These are phyloP conservation scores for Yamadazyma dushanensis DNA, from an alignment of 1,139 yeast genomes.

Conservation along the genomic window DNA sequence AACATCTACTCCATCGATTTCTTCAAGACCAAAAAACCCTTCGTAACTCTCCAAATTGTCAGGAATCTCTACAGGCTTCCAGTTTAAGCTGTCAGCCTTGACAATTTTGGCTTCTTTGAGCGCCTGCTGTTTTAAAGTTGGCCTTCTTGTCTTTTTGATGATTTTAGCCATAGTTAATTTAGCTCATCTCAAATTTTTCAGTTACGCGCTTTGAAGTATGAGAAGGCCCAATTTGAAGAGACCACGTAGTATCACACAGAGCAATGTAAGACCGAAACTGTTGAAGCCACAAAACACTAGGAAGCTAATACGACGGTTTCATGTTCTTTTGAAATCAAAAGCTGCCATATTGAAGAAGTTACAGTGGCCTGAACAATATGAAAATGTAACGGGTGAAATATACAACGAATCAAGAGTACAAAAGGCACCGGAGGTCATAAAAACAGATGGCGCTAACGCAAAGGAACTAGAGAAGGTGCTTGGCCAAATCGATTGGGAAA, in stretches of 20 bases:
- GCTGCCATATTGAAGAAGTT: conserved; percentile 34
- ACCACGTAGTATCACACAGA: conserved; percentile 20
- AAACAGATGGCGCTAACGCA: conserved; percentile 18
- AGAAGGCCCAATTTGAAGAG: background rate
- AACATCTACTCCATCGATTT: conserved; percentile 89
- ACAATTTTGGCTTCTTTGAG: conserved; percentile 42
- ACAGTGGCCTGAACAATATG: conserved; percentile 14
- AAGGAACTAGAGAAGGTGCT: conserved; percentile 27
- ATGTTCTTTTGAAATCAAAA: conserved; percentile 56
- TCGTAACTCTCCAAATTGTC: conserved; percentile 84
- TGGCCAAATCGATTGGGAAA: conserved; percentile 61
- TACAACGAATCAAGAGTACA: too few relatives aligned
- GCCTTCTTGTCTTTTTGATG: conserved; percentile 3
- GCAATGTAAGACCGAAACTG: conserved; percentile 23
- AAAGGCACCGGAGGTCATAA: conserved; percentile 15
- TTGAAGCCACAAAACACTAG: conserved; percentile 70
- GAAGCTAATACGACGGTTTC: conserved; percentile 66
- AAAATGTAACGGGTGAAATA: too few relatives aligned
- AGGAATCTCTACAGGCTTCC: conserved; percentile 85
- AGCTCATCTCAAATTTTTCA: conserved; percentile 1
- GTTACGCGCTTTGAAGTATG: background rate
- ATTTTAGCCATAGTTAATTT: background rate
- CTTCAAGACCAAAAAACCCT: conserved; percentile 91
- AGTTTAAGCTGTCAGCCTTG: conserved; percentile 45
- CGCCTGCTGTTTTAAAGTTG: conserved; percentile 7